Base-by-base conservation (phyloP, 2,329 filamentous ascomycete genomes). In the Venturia asperata region DNA sequence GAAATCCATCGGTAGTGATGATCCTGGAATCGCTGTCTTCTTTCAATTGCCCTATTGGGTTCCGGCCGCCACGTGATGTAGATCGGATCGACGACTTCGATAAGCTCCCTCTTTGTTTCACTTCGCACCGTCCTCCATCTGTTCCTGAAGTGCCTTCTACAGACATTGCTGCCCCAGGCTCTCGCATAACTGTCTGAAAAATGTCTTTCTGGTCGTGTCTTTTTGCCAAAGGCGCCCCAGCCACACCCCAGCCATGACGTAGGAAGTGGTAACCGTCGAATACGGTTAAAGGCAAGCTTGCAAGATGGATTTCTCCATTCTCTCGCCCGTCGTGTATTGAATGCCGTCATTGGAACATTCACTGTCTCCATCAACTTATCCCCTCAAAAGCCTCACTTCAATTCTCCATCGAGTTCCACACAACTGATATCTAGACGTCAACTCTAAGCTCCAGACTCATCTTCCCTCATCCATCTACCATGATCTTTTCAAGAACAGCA, bases 401-500 rank as follows among this genome's bases (percentile, higher is more conserved):
- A 3, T 37, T 34, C 5, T 34, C 34, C 24, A 58, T 58, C 15
- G 1, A 37, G 9, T 58, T 58, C 52, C 27, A n/a, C 17, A 58
- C 17, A 39, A 58, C 10, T 58, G 52, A 37, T 11, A 58, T 58
- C 52, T n/a, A 37, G 30, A 34, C 49, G 17, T 37, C 17, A 11
- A 56, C 7, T 34, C 24, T 10, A 34, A 17, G 10, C 24, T 21
- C 21, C 17, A 15, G 3, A 34, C 30, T 15, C 13, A 56, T 19
- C 24, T 9, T 58, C 15, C 19, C 13, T 13, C 7, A 58, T 34
- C 27, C 49, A 55, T 11, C 17, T 43, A 66, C 30, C 24, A 73
- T 73, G 71, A 52, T 70, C 47, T 63, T 71, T 41, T 71, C 72
- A 65, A 71, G 71, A 69, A 67, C 68, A 60, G 67, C 66, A n/a